Base-by-base conservation (phyloP, 192 early-diverging fungal species). In the Spizellomyces sp. region DNA sequence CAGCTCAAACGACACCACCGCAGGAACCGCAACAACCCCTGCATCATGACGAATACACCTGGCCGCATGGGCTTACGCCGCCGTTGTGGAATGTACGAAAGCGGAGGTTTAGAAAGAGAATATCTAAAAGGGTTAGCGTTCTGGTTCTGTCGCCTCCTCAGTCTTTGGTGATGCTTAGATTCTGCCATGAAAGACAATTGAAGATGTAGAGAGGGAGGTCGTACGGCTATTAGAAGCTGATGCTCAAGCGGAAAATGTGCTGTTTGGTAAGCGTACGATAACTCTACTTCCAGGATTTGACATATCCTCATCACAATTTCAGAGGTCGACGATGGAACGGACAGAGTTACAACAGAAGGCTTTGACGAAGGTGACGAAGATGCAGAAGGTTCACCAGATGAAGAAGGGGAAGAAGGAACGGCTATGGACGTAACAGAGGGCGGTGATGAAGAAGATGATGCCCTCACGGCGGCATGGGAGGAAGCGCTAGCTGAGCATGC, bases 191-290 rank as follows among this genome's bases (percentile, higher is more conserved):
- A 36, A 36, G 27, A 36, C 88, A 4, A 89, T 92, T 59, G 94
- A 94, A 74, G 87, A 89, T 44, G 91, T 95, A 0, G 94, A 95
- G 58, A 76, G 81, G 42, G 94, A 95, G 71, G 91, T 95, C 6
- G 92, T 94, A 48, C 77, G 92, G 59, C 75, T 95, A 48, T 80
- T 94, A 8, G 73, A 89, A 59, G 87, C 86, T 14, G 93, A 94
- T 80, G 79, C 85, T 2, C 75, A 82, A 45, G 92, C 93, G 4
- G 89, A 91, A 36, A 81, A 92, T 43, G 88, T 94, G 8, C 59
- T 73, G 43, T 91, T 86, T 67, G 89, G 88, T 91, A 82, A 41
- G 79, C 61, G 10, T 19, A 15, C 21, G 3, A 82, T 43, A 66
- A 84, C 19, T 27, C 75, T 1, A 36, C 27, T 36, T 36, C 27